Conservation (phyloP, 305 asterid species). For the Caryopteris hybrid region DNA sequence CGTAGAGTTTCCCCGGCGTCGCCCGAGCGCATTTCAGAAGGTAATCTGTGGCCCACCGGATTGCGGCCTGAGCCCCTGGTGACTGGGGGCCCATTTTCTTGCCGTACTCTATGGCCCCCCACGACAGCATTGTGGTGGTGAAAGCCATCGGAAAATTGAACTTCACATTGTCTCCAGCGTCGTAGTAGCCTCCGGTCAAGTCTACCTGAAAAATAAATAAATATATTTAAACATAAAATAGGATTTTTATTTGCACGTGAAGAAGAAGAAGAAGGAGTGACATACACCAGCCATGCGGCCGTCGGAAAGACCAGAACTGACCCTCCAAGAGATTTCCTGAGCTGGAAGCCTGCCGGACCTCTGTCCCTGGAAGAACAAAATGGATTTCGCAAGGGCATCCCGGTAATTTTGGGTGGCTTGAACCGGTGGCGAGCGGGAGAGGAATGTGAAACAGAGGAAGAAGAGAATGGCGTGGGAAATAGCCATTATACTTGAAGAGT, state of each 20-base stretch:
- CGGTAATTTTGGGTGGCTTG: constrained; percentile 45
- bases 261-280: too few species aligned
- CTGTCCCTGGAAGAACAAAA: constrained; percentile 85
- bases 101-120: constrained; percentile 70
- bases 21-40: constrained; percentile 74
- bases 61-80: constrained; percentile 35
- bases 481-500: constrained; percentile 28
- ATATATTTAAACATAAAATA: too few species aligned
- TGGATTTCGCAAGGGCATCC: constrained; percentile 81
- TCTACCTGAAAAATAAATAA: constrained; percentile 54
- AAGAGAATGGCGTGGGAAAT: neutral
- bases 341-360: constrained; percentile 68
- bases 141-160: constrained; percentile 91
- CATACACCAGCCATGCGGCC: constrained; percentile 60
- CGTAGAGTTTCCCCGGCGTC: constrained; percentile 69
- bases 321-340: constrained; percentile 64
- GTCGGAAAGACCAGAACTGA: constrained; percentile 61
- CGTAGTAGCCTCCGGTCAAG: constrained; percentile 86
- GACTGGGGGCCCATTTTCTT: constrained; percentile 56
- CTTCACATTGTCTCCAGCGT: constrained; percentile 95
- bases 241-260: neutral
- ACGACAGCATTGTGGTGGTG: constrained; percentile 80
- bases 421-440: constrained; percentile 9
- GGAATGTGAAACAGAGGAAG: constrained; percentile 23
- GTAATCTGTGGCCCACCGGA: constrained; percentile 91